Evolutionary conservation across 2,329 filamentous ascomycete species (phyloP).

Genomic region (Tympanopsis confertula): DNA sequence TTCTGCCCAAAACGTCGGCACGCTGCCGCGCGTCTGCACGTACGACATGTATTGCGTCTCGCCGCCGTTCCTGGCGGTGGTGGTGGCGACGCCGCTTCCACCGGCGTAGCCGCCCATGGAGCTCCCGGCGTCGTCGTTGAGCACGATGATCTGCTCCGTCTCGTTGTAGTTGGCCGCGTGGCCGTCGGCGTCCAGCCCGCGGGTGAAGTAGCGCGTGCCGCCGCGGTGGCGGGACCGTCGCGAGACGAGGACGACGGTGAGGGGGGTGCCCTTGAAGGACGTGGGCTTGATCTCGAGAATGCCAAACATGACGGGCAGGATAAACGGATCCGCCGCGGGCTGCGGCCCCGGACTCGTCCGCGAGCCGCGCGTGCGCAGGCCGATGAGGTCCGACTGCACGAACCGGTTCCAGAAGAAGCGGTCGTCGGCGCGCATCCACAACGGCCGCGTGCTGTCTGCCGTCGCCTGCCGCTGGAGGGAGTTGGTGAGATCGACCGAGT

Average conservation of each 20-base stretch:
- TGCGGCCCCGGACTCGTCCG: slow-evolving; percentile 59
- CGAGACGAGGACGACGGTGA: slow-evolving; percentile 81
- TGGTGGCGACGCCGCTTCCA: slow-evolving; percentile 60
- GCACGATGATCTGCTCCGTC: slow-evolving; percentile 81
- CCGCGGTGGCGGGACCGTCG: slow-evolving; percentile 77
- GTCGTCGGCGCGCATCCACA: slow-evolving; percentile 90
- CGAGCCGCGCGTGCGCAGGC: slow-evolving; percentile 60
- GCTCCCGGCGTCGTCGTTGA: slow-evolving; percentile 67
- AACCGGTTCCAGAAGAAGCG: slow-evolving; percentile 99
- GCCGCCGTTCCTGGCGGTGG: slow-evolving; percentile 43
- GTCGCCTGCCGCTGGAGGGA: slow-evolving; percentile 88
- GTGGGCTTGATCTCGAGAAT: slow-evolving; percentile 88
- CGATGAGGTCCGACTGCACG: slow-evolving; percentile 79
- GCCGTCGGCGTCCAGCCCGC: slow-evolving; percentile 84
- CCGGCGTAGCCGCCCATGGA: slow-evolving; percentile 73
- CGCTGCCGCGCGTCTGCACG: slow-evolving; percentile 90
- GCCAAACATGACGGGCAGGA: slow-evolving; percentile 89
- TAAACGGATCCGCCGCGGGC: slow-evolving; percentile 74
- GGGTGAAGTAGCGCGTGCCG: slow-evolving; percentile 88
- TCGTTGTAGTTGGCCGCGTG: slow-evolving; percentile 99
- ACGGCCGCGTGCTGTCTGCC: slow-evolving; percentile 55
- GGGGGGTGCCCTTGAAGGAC: slow-evolving; percentile 68
- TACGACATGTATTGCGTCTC: slow-evolving; percentile 88
- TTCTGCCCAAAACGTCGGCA: slow-evolving; percentile 92
- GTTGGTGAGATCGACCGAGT: slow-evolving; percentile 92